Percentiles rank a stretch among this genome's conserved stretches.
These are phyloP conservation scores for Alloascoidea hylecoeti DNA, from an alignment of 805 yeast species.

Conservation along the genomic window DNA sequence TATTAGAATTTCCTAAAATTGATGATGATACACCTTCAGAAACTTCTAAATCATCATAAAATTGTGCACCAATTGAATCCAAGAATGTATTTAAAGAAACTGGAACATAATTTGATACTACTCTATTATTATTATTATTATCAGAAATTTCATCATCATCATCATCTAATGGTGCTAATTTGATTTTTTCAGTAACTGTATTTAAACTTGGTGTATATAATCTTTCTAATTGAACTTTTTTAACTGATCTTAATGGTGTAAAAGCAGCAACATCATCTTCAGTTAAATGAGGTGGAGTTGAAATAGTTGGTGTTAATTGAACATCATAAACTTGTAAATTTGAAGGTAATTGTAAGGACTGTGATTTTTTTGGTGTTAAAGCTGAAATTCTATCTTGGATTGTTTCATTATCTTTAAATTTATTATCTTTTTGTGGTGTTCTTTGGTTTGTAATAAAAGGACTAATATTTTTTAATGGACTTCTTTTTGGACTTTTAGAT, in stretches of 20 bases:
- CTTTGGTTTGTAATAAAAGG: no score
- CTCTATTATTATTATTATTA: not conserved
- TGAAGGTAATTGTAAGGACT: no score
- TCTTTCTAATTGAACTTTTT: slow-evolving; percentile 1
- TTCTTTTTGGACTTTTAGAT: no score
- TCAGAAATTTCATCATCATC: not conserved
- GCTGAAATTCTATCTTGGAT: slow-evolving; percentile 3
- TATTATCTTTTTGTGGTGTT: no score
- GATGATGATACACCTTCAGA: slow-evolving; percentile 6
- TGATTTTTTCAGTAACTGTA: not conserved
- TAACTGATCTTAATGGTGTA: slow-evolving; percentile 5
- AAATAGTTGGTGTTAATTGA: not conserved
- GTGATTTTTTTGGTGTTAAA: slow-evolving; percentile 6
- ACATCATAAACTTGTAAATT: not conserved
- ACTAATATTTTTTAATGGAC: no score
- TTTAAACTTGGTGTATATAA: not conserved
- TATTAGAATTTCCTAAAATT: not conserved
- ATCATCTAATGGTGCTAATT: no score
- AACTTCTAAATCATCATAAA: slow-evolving; percentile 28
- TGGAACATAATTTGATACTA: slow-evolving; percentile 16
- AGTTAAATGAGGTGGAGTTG: slow-evolving; percentile 2
- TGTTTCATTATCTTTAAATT: no score
- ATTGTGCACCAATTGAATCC: slow-evolving; percentile 24
- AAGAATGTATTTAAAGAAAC: slow-evolving; percentile 25
- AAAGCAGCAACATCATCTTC: slow-evolving; percentile 2